Evolutionary conservation across 1,284 basidiomycete species (phyloP).

Genomic region (Butyriboletus appendiculatus): DNA sequence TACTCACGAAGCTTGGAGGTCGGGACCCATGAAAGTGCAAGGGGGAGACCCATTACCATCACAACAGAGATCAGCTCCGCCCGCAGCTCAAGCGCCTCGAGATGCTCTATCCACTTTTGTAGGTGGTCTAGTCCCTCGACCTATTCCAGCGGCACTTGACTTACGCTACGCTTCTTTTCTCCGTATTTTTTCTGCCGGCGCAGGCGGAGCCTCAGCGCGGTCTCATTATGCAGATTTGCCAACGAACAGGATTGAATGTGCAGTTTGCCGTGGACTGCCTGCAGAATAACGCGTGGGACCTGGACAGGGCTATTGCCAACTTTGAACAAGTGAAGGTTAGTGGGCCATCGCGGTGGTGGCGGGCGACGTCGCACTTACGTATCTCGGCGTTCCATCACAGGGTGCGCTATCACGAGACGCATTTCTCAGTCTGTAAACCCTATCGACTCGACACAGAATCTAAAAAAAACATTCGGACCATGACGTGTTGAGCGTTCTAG

Average conservation of each 20-base stretch:
- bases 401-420: constrained; percentile 45
- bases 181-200: constrained; percentile 12
- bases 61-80: constrained; percentile 24
- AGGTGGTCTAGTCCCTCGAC: constrained; percentile 35
- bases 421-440: constrained; percentile 31
- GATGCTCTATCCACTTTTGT: constrained; percentile 56
- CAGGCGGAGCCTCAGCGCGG: constrained; percentile 70
- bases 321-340: constrained; percentile 82
- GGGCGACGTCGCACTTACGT: constrained; percentile 28
- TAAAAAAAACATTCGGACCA: constrained; percentile 2
- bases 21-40: constrained; percentile 71
- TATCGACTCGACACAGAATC: constrained; percentile 12
- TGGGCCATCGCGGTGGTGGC: constrained; percentile 12
- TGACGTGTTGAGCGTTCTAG: constrained; percentile 1
- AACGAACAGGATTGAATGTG: constrained; percentile 74
- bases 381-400: constrained; percentile 32
- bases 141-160: constrained; percentile 2
- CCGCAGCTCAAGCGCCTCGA: constrained; percentile 42
- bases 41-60: constrained; percentile 37
- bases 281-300: constrained; percentile 78
- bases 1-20: constrained; percentile 75
- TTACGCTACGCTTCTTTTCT: constrained; percentile 5
- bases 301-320: constrained; percentile 74
- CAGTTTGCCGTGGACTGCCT: constrained; percentile 82
- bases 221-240: constrained; percentile 65